These are phyloP conservation scores for Agroathelia rolfsii DNA, from an alignment of 1,284 basidiomycete genomes.

Conservation along the genomic window DNA sequence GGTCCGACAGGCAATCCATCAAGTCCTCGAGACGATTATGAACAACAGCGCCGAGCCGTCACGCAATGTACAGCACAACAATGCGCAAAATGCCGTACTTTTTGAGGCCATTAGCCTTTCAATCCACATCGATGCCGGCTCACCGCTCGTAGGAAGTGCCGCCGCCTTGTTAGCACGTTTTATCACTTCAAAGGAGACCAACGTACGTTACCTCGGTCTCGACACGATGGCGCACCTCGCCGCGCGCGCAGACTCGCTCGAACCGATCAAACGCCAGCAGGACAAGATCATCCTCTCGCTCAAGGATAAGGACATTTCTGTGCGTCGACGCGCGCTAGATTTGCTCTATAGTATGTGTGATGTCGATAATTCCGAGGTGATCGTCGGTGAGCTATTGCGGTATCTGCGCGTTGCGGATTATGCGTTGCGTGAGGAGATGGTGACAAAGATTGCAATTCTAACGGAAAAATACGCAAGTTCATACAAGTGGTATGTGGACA, in stretches of 20 bases:
- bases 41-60: conserved; percentile 88
- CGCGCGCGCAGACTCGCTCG: conserved; percentile 82
- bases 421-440: conserved; percentile 94
- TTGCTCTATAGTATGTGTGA: conserved; percentile 99
- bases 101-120: conserved; percentile 98
- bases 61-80: conserved; percentile 96
- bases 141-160: conserved; percentile 83
- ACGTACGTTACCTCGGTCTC: conserved; percentile 94
- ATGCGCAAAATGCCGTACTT: conserved; percentile 95
- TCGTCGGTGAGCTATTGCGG: conserved; percentile 89
- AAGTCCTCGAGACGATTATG: conserved; percentile 86
- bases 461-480: conserved; percentile 95
- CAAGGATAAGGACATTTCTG: conserved; percentile 95
- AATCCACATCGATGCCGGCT: conserved; percentile 92
- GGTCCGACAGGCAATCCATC: conserved; percentile 67
- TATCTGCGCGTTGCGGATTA: conserved; percentile 95
- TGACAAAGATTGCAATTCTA: conserved; percentile 94
- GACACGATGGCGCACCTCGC: conserved; percentile 99
- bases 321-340: conserved; percentile 89
- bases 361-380: conserved; percentile 85
- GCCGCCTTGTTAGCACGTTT: conserved; percentile 89
- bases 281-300: conserved; percentile 91
- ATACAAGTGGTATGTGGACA: conserved; percentile 96
- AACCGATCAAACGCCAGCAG: conserved; percentile 92
- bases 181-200: conserved; percentile 96